Base-by-base conservation (phyloP, 805 yeast species). In the Yueomyces sp. region DNA sequence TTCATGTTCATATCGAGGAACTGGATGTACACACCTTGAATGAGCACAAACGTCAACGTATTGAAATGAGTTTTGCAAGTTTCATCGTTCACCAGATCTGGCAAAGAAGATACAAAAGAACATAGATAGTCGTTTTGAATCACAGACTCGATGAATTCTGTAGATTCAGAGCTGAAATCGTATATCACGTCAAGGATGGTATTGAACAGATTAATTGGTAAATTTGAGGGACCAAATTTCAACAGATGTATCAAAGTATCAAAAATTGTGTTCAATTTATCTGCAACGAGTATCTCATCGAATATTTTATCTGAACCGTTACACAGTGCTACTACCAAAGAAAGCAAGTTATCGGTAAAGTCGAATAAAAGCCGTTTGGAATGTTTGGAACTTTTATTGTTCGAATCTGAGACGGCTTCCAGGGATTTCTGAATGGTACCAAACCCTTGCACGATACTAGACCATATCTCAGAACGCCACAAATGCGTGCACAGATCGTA, bases 391-490 rank as follows among this genome's bases (percentile, higher is more conserved):
- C 41, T 11, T 40, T 40, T 43, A 26, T 45, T 40, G 37, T 42
- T 41, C n/a, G 40, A 51, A 2, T 43, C 60, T 36, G 53, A 57
- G 44, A 74, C 54, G 47, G 66, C 69, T 28, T 65, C 58, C 39
- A 80, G 65, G 0, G 85, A 75, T 1, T 56, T 58, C 36, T 66
- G 57, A 28, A 78, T 70, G 48, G 79, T 79, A 1, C 58, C 57
- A 39, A 85, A 63, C 2, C 79, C 73, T 4, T 58, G 49, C 40
- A 70, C 73, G 37, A 86, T 69, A 29, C 73, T 63, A 0, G 73
- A 67, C 83, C 95, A 80, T 38, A 90, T 76, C 48, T 82, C 77
- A 19, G 77, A 76, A 56, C 96, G 74, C 84, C 94, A 82, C 43
- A 84, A 59, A 58, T 74, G 76, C 26, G 76, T 73, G 29, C 86